Conservation (phyloP, 2,329 filamentous ascomycete species). For the Fusarium equiseti region DNA sequence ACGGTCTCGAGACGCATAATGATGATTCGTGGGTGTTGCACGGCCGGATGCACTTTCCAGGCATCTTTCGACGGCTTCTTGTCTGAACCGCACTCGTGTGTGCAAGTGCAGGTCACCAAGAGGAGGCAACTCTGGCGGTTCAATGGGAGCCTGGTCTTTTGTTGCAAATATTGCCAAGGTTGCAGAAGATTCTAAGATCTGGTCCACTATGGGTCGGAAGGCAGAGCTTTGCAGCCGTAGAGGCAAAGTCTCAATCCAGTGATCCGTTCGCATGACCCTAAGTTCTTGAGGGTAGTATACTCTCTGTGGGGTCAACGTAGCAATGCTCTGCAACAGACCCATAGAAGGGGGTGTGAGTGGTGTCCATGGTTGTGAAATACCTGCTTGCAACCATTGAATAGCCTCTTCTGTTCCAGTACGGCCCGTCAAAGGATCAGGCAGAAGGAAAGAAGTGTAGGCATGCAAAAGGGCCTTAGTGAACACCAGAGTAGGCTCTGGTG, state of each 20-base stretch:
- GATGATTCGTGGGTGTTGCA: conserved; percentile 1
- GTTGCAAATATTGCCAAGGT: conserved; percentile 41
- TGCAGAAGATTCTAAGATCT: conserved; percentile 50
- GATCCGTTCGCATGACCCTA: conserved; percentile 52
- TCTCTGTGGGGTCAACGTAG: conserved; percentile 47
- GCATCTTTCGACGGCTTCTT: conserved; percentile 34
- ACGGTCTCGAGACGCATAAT: conserved; percentile 38
- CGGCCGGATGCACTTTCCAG: conserved; percentile 18
- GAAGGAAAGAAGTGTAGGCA: conserved; percentile 67
- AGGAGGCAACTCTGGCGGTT: conserved; percentile 14
- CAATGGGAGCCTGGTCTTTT: conserved; percentile 20
- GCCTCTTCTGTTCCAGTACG: conserved; percentile 72
- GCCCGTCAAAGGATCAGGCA: conserved; percentile 69
- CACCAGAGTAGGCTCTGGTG: conserved; percentile 65
- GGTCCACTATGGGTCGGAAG: conserved; percentile 49
- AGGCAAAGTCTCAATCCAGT: conserved; percentile 49
- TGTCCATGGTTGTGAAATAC: conserved; percentile 63
- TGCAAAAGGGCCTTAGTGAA: conserved; percentile 70
- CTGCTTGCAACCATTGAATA: conserved; percentile 62
- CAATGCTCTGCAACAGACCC: conserved; percentile 19
- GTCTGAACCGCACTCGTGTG: conserved; percentile 27
- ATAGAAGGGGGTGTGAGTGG: conserved; percentile 45
- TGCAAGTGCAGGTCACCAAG: conserved; percentile 37
- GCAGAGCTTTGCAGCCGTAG: conserved; percentile 52
- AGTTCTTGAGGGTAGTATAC: conserved; percentile 54